phyloP scores from a whole-genome alignment of 2,329 filamentous ascomycete genomes.

The Aureobasidium sp. region DNA sequence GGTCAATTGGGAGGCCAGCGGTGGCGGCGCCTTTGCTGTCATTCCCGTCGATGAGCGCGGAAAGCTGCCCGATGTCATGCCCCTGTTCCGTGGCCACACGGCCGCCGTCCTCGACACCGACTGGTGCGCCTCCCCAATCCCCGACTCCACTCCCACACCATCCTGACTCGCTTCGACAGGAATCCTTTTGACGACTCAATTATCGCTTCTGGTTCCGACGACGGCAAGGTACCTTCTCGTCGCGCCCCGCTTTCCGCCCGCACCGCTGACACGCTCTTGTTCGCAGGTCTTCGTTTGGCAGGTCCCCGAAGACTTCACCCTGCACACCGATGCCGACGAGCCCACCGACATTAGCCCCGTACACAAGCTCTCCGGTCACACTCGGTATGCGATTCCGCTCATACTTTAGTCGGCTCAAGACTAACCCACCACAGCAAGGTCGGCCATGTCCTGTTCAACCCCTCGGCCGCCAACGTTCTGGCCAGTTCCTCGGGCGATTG shows the following conservation, averaged over 20 bases:
- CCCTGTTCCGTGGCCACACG: constrained; percentile 92
- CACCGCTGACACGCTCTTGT: neutral
- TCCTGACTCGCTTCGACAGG: constrained; percentile 42
- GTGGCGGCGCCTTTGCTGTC: constrained; percentile 93
- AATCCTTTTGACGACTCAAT: constrained; percentile 93
- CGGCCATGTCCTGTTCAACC: constrained; percentile 96
- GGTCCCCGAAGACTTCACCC: constrained; percentile 78
- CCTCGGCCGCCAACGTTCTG: constrained; percentile 87
- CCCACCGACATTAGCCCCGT: constrained; percentile 71
- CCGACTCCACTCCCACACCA: neutral
- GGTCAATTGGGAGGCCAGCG: constrained; percentile 96
- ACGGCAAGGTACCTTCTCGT: constrained; percentile 59
- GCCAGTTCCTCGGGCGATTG: constrained; percentile 93
- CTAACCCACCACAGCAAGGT: constrained; percentile 62
- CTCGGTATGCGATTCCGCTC: constrained; percentile 49
- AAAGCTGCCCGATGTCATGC: constrained; percentile 84
- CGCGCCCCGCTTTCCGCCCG: neutral
- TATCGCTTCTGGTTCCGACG: constrained; percentile 88
- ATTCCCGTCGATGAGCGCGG: constrained; percentile 84
- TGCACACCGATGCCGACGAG: constrained; percentile 77
- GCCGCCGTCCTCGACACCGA: constrained; percentile 94
- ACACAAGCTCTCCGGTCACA: constrained; percentile 75
- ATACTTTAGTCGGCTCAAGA: neutral
- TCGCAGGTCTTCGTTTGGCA: constrained; percentile 77
- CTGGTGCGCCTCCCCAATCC: constrained; percentile 51